These are phyloP conservation scores for Chaetoscypha palmicola DNA, from an alignment of 2,329 filamentous ascomycete species.

Conservation along the genomic window DNA sequence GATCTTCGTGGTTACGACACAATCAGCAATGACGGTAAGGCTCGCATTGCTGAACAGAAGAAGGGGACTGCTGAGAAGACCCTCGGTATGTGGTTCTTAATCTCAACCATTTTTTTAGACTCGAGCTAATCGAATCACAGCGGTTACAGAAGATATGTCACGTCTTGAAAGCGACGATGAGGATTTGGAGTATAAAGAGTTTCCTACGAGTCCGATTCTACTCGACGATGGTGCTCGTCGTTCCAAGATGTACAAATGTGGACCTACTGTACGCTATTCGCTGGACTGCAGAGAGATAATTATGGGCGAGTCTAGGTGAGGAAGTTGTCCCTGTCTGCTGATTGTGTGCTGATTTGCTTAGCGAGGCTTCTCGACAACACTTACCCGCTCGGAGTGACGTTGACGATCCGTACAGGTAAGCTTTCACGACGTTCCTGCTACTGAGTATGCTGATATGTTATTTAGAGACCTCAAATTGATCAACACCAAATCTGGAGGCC, in stretches of 20 bases:
- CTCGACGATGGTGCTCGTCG: neutral
- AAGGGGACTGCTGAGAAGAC: neutral
- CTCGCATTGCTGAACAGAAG: neutral
- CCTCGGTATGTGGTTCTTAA: neutral
- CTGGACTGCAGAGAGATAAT: constrained; percentile 1
- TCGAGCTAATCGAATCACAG: too few species aligned
- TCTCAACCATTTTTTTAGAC: neutral
- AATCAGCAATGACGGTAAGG: neutral
- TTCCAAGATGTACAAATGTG: constrained; percentile 1
- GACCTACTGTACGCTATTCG: neutral
- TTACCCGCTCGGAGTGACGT: neutral
- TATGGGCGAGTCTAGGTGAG: constrained; percentile 2
- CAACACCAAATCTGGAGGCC: neutral
- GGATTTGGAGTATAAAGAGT: neutral
- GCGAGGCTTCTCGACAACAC: neutral
- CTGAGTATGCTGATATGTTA: neutral
- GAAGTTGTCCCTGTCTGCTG: neutral
- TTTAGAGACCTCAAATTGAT: neutral
- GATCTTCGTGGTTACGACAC: neutral
- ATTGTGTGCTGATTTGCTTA: neutral
- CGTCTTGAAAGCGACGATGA: neutral
- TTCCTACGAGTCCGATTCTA: neutral
- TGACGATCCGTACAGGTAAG: neutral
- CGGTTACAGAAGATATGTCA: neutral
- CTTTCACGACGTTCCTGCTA: neutral